A percentile compares a stretch with the other conserved stretches of the same genome.
These are phyloP conservation scores for Mortierella antarctica DNA, from an alignment of 192 early-diverging fungal species.

Conservation along the genomic window DNA sequence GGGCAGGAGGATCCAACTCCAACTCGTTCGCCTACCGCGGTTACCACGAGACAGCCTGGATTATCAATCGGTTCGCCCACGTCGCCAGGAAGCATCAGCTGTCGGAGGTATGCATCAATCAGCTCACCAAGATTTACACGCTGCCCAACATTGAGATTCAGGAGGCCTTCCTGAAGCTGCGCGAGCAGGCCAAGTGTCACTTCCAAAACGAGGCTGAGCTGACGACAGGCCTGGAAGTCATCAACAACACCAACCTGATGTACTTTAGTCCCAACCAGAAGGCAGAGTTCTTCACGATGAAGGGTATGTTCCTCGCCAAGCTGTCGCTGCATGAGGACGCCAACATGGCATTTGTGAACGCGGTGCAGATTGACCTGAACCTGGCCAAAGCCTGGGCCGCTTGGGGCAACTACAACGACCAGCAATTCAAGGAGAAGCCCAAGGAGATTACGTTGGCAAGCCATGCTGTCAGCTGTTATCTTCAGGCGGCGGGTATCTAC, in stretches of 20 bases:
- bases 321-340: constrained; percentile 88
- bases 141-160: constrained; percentile 99
- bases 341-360: constrained; percentile 88
- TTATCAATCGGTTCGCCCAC: constrained; percentile 98
- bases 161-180: constrained; percentile 96
- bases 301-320: constrained; percentile 95
- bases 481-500: constrained; percentile 92
- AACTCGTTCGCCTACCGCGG: constrained; percentile 96
- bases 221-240: constrained; percentile 93
- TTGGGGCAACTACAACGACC: constrained; percentile 96
- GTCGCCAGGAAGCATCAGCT: constrained; percentile 96
- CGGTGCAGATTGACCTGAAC: constrained; percentile 88
- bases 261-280: constrained; percentile 94
- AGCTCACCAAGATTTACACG: constrained; percentile 96
- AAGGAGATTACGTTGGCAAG: constrained; percentile 83
- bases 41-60: constrained; percentile 99
- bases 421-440: constrained; percentile 86
- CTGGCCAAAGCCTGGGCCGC: constrained; percentile 97
- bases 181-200: constrained; percentile 98
- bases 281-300: constrained; percentile 97
- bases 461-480: constrained; percentile 94
- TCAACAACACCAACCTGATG: constrained; percentile 98
- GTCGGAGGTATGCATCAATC: constrained; percentile 91
- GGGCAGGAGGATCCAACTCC: constrained; percentile 63
- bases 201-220: constrained; percentile 91